Conservation (phyloP, 768 basidiomycete genomes). For the Pholiota molesta region DNA sequence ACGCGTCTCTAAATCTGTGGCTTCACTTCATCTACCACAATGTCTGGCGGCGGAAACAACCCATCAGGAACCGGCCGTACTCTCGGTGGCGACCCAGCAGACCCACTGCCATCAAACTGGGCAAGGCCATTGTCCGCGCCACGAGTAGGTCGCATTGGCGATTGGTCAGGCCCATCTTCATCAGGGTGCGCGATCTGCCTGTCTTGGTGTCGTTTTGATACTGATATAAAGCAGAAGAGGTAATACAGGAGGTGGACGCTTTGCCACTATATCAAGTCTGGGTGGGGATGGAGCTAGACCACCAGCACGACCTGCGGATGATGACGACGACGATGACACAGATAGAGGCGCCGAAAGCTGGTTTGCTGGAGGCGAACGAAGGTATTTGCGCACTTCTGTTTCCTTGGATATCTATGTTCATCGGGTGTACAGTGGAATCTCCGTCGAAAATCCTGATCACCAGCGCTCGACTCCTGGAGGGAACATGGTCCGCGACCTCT, state of each 20-base stretch:
- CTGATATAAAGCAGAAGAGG: not conserved
- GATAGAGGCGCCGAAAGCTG: slow-evolving; percentile 63
- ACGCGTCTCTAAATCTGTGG: too few species aligned
- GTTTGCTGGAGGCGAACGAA: slow-evolving; percentile 96
- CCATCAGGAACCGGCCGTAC: slow-evolving; percentile 41
- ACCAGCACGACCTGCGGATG: slow-evolving; percentile 44
- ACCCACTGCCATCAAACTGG: slow-evolving; percentile 54
- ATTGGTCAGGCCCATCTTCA: slow-evolving; percentile 39
- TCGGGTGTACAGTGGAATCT: slow-evolving; percentile 67
- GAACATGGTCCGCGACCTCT: slow-evolving; percentile 66
- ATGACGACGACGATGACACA: slow-evolving; percentile 53
- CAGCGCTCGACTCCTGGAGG: slow-evolving; percentile 52
- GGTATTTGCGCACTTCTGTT: slow-evolving; percentile 44
- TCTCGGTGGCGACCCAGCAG: slow-evolving; percentile 49
- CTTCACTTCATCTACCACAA: slow-evolving; percentile 17
- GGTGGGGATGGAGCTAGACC: slow-evolving; percentile 21
- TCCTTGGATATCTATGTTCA: not conserved
- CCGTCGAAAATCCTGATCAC: slow-evolving; percentile 81
- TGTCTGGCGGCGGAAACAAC: slow-evolving; percentile 41
- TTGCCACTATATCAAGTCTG: slow-evolving; percentile 33
- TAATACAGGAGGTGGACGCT: slow-evolving; percentile 25
- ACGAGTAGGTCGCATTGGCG: slow-evolving; percentile 57
- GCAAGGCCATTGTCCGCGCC: slow-evolving; percentile 37
- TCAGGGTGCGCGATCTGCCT: slow-evolving; percentile 27
- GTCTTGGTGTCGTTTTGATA: not conserved